phyloP scores from a whole-genome alignment of 2,329 filamentous ascomycete genomes.

The Fusarium beomiforme region DNA sequence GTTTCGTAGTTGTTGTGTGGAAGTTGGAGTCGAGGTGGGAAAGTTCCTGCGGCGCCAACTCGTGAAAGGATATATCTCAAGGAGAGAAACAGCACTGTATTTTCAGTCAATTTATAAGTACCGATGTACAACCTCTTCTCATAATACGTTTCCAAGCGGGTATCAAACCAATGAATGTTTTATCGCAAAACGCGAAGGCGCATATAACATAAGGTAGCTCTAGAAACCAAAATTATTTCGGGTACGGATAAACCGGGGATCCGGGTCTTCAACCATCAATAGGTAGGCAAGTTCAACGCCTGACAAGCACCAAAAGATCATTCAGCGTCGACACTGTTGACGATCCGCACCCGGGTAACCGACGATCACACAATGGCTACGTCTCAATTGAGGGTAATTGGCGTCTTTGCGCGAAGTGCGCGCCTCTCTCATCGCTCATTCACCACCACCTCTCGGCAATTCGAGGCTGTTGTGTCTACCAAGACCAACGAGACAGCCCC shows the following conservation, averaged over 20 bases:
- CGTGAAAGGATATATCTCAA: neutral
- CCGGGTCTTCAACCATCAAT: slow-evolving; percentile 23
- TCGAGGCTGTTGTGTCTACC: slow-evolving; percentile 55
- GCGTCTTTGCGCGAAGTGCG: slow-evolving; percentile 56
- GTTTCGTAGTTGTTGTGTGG: slow-evolving; percentile 2
- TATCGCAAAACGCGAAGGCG: slow-evolving; percentile 14
- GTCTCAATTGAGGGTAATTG: slow-evolving; percentile 58
- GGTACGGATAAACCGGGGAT: slow-evolving; percentile 37
- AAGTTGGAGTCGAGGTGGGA: neutral
- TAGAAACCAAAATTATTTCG: slow-evolving; percentile 34
- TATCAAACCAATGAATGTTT: neutral
- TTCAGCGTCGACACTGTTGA: slow-evolving; percentile 37
- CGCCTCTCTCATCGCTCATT: slow-evolving; percentile 59
- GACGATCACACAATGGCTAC: slow-evolving; percentile 51
- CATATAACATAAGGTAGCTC: slow-evolving; percentile 3
- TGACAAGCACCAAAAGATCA: slow-evolving; percentile 33
- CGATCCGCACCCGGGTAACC: slow-evolving; percentile 39
- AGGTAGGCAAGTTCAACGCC: slow-evolving; percentile 33
- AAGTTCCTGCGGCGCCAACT: slow-evolving; percentile 1
- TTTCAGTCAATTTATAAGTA: neutral
- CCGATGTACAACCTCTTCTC: neutral
- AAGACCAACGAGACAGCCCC: slow-evolving; percentile 54
- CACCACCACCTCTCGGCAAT: slow-evolving; percentile 57
- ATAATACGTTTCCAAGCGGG: neutral
- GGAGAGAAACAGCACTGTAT: neutral